Percentiles rank a stretch among this genome's conserved stretches.
These are phyloP conservation scores for Hanseniaspora thailandica DNA, from an alignment of 805 yeast genomes.

Conservation along the genomic window DNA sequence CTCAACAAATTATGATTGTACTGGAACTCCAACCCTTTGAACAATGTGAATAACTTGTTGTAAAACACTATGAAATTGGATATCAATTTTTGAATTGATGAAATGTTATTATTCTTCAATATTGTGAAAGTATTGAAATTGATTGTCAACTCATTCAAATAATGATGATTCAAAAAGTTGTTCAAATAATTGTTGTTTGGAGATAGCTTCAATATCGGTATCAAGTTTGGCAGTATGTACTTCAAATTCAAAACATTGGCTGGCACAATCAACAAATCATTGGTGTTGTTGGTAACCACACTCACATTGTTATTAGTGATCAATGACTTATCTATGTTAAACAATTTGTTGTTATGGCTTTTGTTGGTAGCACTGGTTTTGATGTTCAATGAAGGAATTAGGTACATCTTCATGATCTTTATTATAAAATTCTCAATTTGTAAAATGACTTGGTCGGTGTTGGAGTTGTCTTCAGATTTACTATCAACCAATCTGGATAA, in stretches of 20 bases:
- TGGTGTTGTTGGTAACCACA: neutral
- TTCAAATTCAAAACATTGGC: conserved; percentile 3
- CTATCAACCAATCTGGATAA: neutral
- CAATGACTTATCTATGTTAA: neutral
- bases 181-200: neutral
- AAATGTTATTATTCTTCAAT: neutral
- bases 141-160: neutral
- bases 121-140: neutral
- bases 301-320: neutral
- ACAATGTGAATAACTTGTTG: neutral
- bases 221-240: conserved; percentile 11
- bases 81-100: neutral
- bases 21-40: conserved; percentile 12
- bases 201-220: neutral
- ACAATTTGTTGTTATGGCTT: neutral
- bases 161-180: conserved; percentile 3
- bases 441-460: neutral
- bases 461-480: neutral
- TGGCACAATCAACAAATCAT: neutral
- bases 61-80: neutral
- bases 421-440: neutral
- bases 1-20: neutral
- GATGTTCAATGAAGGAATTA: conserved; percentile 11
- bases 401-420: conserved; percentile 3
- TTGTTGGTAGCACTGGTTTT: neutral